Evolutionary conservation across 257 asterid genomes (phyloP).

Genomic region (Penstemon newberryi): DNA sequence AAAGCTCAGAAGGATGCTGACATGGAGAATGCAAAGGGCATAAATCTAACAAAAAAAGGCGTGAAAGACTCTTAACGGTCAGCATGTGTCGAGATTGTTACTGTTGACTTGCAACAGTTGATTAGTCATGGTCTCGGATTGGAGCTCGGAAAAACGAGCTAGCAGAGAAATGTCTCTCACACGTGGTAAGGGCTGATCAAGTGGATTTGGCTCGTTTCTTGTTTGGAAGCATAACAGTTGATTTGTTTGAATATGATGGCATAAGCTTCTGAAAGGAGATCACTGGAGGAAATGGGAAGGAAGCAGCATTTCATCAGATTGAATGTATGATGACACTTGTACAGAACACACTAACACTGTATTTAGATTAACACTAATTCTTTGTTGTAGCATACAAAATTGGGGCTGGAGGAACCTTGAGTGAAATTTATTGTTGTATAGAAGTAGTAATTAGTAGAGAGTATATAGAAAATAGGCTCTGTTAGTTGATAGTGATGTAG

Average conservation of each 20-base stretch:
- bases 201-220: slow-evolving; percentile 23
- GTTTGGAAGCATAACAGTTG: slow-evolving; percentile 7
- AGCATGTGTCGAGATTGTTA: slow-evolving; percentile 11
- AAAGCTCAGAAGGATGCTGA: slow-evolving; percentile 92
- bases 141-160: slow-evolving; percentile 27
- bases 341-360: slow-evolving; percentile 61
- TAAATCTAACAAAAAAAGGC: slow-evolving; percentile 51
- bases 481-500: slow-evolving; percentile 35
- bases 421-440: slow-evolving; percentile 47
- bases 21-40: slow-evolving; percentile 69
- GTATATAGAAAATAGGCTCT: slow-evolving; percentile 36
- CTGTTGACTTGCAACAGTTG: slow-evolving; percentile 9
- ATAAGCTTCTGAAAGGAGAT: slow-evolving; percentile 25
- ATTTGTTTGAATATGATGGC: slow-evolving; percentile 25
- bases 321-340: slow-evolving; percentile 47
- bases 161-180: slow-evolving; percentile 11
- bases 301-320: neutral
- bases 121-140: slow-evolving; percentile 32
- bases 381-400: slow-evolving; percentile 52
- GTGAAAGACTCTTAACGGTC: slow-evolving; percentile 34
- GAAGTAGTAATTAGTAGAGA: slow-evolving; percentile 41
- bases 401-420: slow-evolving; percentile 38
- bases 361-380: slow-evolving; percentile 50
- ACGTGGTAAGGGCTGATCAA: slow-evolving; percentile 16
- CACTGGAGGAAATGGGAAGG: slow-evolving; percentile 31